Percentiles rank a stretch among this genome's conserved stretches.
Conservation (phyloP, 805 yeast genomes). For the Candida verbasci region DNA sequence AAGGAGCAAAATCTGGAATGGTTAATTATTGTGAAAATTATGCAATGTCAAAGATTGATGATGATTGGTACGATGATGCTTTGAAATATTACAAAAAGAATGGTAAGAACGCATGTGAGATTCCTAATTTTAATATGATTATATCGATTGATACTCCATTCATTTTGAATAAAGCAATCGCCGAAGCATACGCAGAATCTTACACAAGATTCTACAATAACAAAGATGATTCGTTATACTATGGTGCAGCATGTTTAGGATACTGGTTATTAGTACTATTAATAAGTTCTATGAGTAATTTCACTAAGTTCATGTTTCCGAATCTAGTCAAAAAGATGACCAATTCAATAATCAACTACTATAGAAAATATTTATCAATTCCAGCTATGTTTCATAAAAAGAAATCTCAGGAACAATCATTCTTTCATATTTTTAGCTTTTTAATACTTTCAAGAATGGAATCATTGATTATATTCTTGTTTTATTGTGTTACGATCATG, state of each 20-base stretch:
- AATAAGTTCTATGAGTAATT: conserved; percentile 37
- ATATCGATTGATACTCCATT: conserved; percentile 22
- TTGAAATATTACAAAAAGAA: conserved; percentile 11
- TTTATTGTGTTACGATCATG: conserved; percentile 15
- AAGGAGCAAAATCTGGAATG: conserved; percentile 15
- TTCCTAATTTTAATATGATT: conserved; percentile 19
- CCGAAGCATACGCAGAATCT: conserved; percentile 10
- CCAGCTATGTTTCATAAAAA: conserved; percentile 37
- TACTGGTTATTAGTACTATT: conserved; percentile 46
- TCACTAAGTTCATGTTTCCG: conserved; percentile 41
- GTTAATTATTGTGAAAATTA: conserved; percentile 16
- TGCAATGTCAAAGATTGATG: conserved; percentile 17
- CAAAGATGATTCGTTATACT: conserved; percentile 25
- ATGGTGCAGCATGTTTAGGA: conserved; percentile 37
- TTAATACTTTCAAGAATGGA: conserved; percentile 36
- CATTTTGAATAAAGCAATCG: conserved; percentile 13
- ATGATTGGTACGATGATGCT: conserved; percentile 14
- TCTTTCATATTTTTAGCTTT: conserved; percentile 4
- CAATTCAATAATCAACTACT: conserved; percentile 20
- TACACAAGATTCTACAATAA: conserved; percentile 18
- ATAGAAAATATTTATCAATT: conserved; percentile 22
- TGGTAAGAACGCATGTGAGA: conserved; percentile 16
- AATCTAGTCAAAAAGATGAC: conserved; percentile 21
- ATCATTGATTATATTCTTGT: conserved; percentile 21
- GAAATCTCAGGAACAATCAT: conserved; percentile 14